These are phyloP conservation scores for Didymella sp. DNA, from an alignment of 2,329 filamentous ascomycete genomes.

Conservation along the genomic window DNA sequence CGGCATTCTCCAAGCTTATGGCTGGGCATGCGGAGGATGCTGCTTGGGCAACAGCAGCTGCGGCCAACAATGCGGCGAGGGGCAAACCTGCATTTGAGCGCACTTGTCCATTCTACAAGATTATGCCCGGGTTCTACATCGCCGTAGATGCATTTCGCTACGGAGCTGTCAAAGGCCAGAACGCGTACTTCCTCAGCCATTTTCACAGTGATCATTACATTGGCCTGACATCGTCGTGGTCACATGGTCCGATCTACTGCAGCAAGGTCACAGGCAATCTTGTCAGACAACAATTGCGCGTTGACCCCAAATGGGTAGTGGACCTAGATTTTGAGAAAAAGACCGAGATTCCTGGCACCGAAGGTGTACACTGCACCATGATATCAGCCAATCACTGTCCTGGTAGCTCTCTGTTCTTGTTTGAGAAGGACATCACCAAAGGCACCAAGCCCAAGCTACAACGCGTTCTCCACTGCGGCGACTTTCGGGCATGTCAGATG, in stretches of 20 bases:
- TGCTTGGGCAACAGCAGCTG: constrained; percentile 88
- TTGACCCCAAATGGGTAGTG: constrained; percentile 84
- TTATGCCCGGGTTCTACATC: constrained; percentile 89
- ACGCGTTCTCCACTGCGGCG: constrained; percentile 90
- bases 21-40: constrained; percentile 86
- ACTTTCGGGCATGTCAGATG: constrained; percentile 87
- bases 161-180: constrained; percentile 88
- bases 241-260: constrained; percentile 94
- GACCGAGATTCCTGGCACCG: constrained; percentile 79
- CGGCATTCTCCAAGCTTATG: constrained; percentile 94
- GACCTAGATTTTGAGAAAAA: constrained; percentile 84
- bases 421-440: constrained; percentile 76
- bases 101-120: constrained; percentile 98
- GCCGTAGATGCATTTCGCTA: constrained; percentile 97
- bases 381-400: constrained; percentile 97
- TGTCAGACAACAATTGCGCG: constrained; percentile 82
- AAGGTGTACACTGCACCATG: constrained; percentile 89
- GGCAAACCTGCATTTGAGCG: constrained; percentile 87
- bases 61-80: constrained; percentile 75
- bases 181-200: constrained; percentile 95
- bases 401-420: constrained; percentile 90
- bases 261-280: constrained; percentile 91
- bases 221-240: constrained; percentile 86
- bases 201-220: constrained; percentile 99
- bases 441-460: constrained; percentile 68